Base-by-base conservation (phyloP, 768 basidiomycete species). In the Neoboletus subvelutipes region DNA sequence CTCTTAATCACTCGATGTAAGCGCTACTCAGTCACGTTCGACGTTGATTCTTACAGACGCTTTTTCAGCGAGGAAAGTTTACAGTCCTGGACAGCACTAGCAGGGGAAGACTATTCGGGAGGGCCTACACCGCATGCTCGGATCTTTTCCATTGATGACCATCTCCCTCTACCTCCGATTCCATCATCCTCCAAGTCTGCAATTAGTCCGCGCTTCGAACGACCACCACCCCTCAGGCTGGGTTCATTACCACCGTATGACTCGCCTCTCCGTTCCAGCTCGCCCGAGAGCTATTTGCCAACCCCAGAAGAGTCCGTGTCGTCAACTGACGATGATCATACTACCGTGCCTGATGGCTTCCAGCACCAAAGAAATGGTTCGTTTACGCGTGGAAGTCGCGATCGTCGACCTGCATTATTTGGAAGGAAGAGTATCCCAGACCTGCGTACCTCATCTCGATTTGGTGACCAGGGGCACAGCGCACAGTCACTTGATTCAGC, bases 391-490 rank as follows among this genome's bases (percentile, higher is more conserved):
- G 78, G 70, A 60, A 66, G 67, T 51, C 73, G 61, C 58, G 67
- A 75, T 57, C 69, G 67, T 37, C 76, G 74, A 52, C 66, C 68
- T 46, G 75, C 73, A 13, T 67, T 86, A 31, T 64, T 73, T 2
- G 77, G 77, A 34, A 94, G 92, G 77, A 91, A 94, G 73, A 94
- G 92, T 55, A 77, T 96, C 55, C 94, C 94, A 8, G 93, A 97
- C 67, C 76, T 96, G 46, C 82, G 89, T 28, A 82, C 74, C 17
- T 75, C 78, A 31, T 26, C 59, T 45, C 81, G 77, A 45, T 66
- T 80, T 39, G 75, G 71, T 75, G 57, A 64, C 55, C 55, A 57
- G 15, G 60, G 61, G 55, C 52, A 56, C 45, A 54, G 40, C 31
- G 67, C 68, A 61, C 67, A 67, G 51, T 55, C 60, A 52, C 67